A percentile compares a stretch with the other conserved stretches of the same genome.
phyloP scores from a whole-genome alignment of 139 green algal genomes.

The Auxenochlorella pyrenoidosa region DNA sequence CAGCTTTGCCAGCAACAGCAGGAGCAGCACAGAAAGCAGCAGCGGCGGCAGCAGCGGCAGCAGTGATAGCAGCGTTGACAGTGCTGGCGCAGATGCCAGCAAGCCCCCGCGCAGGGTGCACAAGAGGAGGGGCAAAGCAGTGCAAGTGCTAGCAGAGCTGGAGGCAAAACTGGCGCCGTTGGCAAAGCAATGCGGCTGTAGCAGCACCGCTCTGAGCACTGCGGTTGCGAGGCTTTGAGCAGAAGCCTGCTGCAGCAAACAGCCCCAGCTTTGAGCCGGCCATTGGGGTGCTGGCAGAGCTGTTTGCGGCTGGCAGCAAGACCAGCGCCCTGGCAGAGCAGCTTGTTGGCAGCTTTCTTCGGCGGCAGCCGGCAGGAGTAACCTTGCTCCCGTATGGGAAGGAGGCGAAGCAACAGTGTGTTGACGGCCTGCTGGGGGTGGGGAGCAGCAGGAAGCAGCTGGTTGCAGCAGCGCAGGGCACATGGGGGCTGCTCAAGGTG shows the following conservation, averaged over 20 bases:
- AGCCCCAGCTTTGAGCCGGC: not conserved
- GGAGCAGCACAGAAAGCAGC: too few species aligned
- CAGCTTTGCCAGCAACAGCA: too few species aligned
- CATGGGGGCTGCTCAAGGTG: not conserved
- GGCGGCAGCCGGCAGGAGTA: not conserved
- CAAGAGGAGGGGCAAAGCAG: too few species aligned
- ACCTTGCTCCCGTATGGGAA: not conserved
- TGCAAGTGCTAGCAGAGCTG: not conserved
- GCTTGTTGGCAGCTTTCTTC: not conserved
- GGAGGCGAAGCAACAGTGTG: not conserved
- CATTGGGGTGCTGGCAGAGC: not conserved
- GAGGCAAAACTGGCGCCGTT: not conserved
- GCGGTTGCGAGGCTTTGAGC: not conserved
- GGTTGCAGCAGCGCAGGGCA: not conserved
- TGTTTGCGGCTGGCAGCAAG: slow-evolving; percentile 1
- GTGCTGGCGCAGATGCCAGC: too few species aligned
- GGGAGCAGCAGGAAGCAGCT: not conserved
- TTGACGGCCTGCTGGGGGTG: not conserved
- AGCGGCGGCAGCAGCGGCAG: too few species aligned
- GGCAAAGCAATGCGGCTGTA: not conserved
- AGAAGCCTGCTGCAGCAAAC: not conserved
- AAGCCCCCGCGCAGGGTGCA: too few species aligned
- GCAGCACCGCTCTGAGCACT: not conserved
- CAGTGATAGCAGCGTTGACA: too few species aligned
- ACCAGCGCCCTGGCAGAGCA: not conserved